These are phyloP conservation scores for Cruciata laevipes DNA, from an alignment of 257 asterid species.

Conservation along the genomic window DNA sequence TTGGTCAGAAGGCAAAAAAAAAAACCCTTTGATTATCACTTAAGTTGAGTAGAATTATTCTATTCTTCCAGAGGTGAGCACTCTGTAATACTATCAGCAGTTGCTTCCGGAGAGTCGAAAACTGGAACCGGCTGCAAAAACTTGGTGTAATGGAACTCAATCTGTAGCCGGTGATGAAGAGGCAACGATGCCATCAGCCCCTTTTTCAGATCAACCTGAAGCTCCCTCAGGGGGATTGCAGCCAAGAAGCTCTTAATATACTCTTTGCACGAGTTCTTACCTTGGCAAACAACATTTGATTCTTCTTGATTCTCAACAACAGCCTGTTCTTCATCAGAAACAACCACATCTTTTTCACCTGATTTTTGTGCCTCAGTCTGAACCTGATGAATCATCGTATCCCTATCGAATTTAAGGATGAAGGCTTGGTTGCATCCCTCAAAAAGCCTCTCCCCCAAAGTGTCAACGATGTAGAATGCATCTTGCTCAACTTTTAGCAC, in stretches of 20 bases:
- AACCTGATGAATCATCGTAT: conserved; percentile 37
- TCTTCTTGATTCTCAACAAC: conserved; percentile 21
- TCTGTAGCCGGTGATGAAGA: conserved; percentile 34
- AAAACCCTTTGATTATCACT: background rate
- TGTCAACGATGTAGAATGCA: conserved; percentile 67
- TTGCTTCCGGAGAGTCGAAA: conserved; percentile 10
- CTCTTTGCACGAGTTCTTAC: conserved; percentile 30
- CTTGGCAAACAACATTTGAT: conserved; percentile 22
- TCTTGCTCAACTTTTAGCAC: conserved; percentile 57
- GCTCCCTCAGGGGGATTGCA: conserved; percentile 32
- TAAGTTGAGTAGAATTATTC: background rate
- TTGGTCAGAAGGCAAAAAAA: conserved; percentile 9
- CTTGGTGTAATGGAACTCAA: conserved; percentile 31
- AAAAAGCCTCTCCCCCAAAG: conserved; percentile 76
- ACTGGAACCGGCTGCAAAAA: conserved; percentile 10
- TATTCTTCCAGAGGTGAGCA: conserved; percentile 16
- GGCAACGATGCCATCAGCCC: conserved; percentile 27
- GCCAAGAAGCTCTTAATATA: conserved; percentile 33
- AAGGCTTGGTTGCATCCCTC: conserved; percentile 88
- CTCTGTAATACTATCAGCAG: conserved; percentile 5
- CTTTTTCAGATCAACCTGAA: conserved; percentile 30
- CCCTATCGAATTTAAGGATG: conserved; percentile 59
- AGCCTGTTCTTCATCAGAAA: conserved; percentile 13
- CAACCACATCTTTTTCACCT: conserved; percentile 23
- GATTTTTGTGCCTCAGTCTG: conserved; percentile 23